These are phyloP conservation scores for Dorcoceras hygrometricum DNA, from an alignment of 257 asterid genomes.

Conservation along the genomic window DNA sequence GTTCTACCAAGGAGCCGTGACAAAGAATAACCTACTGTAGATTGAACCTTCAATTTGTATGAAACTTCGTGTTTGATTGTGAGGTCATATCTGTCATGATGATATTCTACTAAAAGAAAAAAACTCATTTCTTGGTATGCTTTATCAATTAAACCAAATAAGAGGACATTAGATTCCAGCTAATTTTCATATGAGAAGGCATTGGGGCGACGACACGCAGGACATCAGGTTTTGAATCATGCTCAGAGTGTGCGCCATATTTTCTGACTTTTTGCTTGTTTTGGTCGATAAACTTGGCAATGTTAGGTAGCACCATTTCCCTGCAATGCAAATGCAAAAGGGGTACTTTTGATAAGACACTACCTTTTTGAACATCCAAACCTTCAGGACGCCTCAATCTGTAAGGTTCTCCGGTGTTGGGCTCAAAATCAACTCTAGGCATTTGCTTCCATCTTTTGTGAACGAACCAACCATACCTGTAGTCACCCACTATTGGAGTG, in stretches of 20 bases:
- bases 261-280: slow-evolving; percentile 26
- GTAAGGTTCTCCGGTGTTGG: slow-evolving; percentile 65
- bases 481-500: slow-evolving; percentile 93
- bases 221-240: slow-evolving; percentile 42
- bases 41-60: no score
- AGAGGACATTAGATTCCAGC: slow-evolving; percentile 88
- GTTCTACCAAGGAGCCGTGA: no score
- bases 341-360: slow-evolving; percentile 85
- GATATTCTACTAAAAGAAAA: not conserved
- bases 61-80: not conserved
- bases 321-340: slow-evolving; percentile 84
- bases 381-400: slow-evolving; percentile 76
- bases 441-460: slow-evolving; percentile 86
- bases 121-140: not conserved
- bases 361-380: slow-evolving; percentile 88
- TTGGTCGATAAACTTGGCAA: slow-evolving; percentile 58
- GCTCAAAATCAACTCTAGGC: slow-evolving; percentile 86
- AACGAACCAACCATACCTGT: slow-evolving; percentile 85
- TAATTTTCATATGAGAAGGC: slow-evolving; percentile 95
- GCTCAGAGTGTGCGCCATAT: slow-evolving; percentile 20
- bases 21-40: not conserved
- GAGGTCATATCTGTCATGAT: not conserved
- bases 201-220: slow-evolving; percentile 79
- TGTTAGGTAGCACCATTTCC: slow-evolving; percentile 82
- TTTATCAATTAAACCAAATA: slow-evolving; percentile 48